These are phyloP conservation scores for Prunus kanzakura DNA, from an alignment of 306 rosid species.

Conservation along the genomic window DNA sequence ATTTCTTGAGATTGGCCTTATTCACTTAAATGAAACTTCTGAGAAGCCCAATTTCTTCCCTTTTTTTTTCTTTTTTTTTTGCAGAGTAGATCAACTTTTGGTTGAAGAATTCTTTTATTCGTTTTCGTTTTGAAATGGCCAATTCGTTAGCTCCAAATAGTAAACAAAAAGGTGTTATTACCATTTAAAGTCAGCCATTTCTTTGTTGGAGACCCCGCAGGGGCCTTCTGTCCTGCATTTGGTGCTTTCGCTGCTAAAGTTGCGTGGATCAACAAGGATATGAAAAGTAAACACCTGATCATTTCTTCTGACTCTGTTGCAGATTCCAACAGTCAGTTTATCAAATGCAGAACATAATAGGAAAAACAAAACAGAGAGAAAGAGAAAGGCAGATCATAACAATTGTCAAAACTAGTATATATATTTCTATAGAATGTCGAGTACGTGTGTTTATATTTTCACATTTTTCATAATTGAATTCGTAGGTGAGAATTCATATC, in stretches of 20 bases:
- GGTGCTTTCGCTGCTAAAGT: constrained; percentile 38
- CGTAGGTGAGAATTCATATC: background rate
- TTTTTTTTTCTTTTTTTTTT: no score
- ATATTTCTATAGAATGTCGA: no score
- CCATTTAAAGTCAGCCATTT: constrained; percentile 85
- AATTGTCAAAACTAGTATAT: no score
- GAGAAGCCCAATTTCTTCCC: no score
- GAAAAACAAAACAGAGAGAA: constrained; percentile 11
- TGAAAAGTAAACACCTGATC: constrained; percentile 51
- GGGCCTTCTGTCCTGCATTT: background rate
- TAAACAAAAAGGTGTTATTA: constrained; percentile 10
- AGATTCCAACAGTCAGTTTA: background rate
- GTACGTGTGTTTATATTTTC: background rate
- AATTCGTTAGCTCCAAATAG: background rate
- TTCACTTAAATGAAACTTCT: no score
- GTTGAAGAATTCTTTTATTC: no score
- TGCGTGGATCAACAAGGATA: constrained; percentile 47
- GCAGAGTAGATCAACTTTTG: no score
- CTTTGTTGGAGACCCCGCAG: background rate
- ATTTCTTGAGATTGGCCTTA: background rate
- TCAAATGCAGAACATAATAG: background rate
- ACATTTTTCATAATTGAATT: background rate
- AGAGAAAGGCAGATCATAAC: background rate
- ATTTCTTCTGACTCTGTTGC: constrained; percentile 49
- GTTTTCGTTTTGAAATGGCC: no score